phyloP scores from a whole-genome alignment of 495 filamentous ascomycete genomes.

The Hypomontagnella submonticulosa region DNA sequence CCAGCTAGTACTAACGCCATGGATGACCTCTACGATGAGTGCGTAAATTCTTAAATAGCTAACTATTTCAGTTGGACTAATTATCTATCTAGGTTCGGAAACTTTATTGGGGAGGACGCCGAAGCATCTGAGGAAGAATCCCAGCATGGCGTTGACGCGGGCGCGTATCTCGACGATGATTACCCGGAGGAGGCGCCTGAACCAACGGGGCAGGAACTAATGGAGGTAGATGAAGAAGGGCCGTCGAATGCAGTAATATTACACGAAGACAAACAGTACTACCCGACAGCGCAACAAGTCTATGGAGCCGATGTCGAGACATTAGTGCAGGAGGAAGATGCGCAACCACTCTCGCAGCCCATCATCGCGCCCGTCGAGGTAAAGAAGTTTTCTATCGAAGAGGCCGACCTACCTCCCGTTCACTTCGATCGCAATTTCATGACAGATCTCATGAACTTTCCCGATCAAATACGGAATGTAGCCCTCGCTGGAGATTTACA shows the following conservation, averaged over 20 bases:
- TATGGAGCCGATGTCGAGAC: constrained; percentile 96
- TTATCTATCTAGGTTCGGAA: constrained; percentile 81
- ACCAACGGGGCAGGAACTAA: constrained; percentile 79
- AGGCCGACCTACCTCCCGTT: constrained; percentile 88
- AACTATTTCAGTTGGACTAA: constrained; percentile 12
- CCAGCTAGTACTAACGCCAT: constrained; percentile 54
- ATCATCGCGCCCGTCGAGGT: constrained; percentile 93
- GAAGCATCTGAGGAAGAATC: constrained; percentile 90
- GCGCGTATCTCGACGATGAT: constrained; percentile 83
- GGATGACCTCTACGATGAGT: constrained; percentile 91
- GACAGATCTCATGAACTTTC: constrained; percentile 95
- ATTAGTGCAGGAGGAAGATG: constrained; percentile 96
- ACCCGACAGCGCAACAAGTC: constrained; percentile 93
- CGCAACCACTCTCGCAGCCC: constrained; percentile 88
- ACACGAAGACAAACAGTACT: constrained; percentile 99
- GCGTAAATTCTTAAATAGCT: constrained; percentile 37
- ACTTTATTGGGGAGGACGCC: constrained; percentile 89
- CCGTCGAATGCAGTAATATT: constrained; percentile 96
- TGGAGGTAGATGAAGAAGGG: constrained; percentile 96
- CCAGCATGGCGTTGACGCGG: constrained; percentile 74
- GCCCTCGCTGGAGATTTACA: constrained; percentile 93
- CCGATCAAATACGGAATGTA: constrained; percentile 92
- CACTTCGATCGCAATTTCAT: constrained; percentile 87
- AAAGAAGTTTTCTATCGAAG: constrained; percentile 95
- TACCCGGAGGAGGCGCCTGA: constrained; percentile 71